These are phyloP conservation scores for Fusarium albosuccineum DNA, from an alignment of 2,329 filamentous ascomycete genomes.

Conservation along the genomic window DNA sequence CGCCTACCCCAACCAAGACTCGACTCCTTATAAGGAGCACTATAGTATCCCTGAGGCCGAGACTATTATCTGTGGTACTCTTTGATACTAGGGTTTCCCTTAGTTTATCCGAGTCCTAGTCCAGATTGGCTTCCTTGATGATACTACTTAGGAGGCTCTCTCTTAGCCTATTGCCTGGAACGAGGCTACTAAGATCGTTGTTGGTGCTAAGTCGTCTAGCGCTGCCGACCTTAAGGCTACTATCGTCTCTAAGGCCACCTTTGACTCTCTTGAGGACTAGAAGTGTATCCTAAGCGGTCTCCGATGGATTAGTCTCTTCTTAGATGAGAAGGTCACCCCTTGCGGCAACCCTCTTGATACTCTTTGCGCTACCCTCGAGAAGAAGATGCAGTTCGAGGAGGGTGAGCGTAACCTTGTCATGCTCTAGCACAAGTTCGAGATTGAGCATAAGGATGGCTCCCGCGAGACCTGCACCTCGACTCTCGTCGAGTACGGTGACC, in stretches of 20 bases:
- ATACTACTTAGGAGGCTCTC: slow-evolving; percentile 66
- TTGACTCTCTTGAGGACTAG: slow-evolving; percentile 68
- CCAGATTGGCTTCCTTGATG: slow-evolving; percentile 88
- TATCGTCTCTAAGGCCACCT: slow-evolving; percentile 75
- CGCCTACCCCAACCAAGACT: slow-evolving; percentile 94
- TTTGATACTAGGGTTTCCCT: slow-evolving; percentile 91
- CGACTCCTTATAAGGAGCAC: slow-evolving; percentile 85
- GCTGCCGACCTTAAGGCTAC: slow-evolving; percentile 79
- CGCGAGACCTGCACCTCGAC: slow-evolving; percentile 85
- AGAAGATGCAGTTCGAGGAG: slow-evolving; percentile 76
- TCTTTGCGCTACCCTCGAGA: slow-evolving; percentile 72
- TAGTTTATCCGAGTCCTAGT: slow-evolving; percentile 90
- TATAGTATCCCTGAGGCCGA: slow-evolving; percentile 95
- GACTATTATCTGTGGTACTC: slow-evolving; percentile 84
- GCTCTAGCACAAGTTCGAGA: slow-evolving; percentile 75
- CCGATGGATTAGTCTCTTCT: slow-evolving; percentile 65
- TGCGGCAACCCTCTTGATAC: slow-evolving; percentile 77
- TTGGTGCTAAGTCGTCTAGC: slow-evolving; percentile 75
- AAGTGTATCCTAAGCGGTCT: slow-evolving; percentile 78
- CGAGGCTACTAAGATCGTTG: slow-evolving; percentile 82
- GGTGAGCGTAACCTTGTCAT: slow-evolving; percentile 72
- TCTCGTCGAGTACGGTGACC: slow-evolving; percentile 84
- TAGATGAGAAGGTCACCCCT: slow-evolving; percentile 68
- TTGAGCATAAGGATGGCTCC: slow-evolving; percentile 71
- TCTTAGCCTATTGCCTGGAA: slow-evolving; percentile 82